phyloP scores from a whole-genome alignment of 1,284 basidiomycete species.

The Ustilago crameri region DNA sequence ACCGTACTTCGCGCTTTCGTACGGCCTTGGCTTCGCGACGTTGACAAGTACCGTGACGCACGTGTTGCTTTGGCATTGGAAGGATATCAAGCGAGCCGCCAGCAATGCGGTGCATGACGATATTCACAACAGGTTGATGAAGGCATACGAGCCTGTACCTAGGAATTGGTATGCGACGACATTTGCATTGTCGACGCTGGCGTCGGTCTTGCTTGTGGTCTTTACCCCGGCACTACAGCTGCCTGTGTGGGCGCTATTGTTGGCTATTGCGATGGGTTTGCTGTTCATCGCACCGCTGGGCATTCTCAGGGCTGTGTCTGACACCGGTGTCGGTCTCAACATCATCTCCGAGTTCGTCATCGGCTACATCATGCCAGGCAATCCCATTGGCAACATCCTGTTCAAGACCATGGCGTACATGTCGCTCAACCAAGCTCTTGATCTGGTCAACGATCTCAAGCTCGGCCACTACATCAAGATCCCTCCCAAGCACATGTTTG shows the following conservation, averaged over 20 bases:
- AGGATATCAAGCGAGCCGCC: constrained; percentile 70
- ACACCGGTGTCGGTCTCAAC: constrained; percentile 70
- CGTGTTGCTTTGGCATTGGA: constrained; percentile 71
- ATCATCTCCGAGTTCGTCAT: constrained; percentile 71
- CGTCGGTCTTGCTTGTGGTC: constrained; percentile 69
- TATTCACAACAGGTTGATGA: constrained; percentile 67
- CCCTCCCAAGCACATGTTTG: constrained; percentile 71
- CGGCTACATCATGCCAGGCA: constrained; percentile 71
- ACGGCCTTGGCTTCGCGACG: constrained; percentile 71
- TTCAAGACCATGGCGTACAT: constrained; percentile 71
- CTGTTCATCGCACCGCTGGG: constrained; percentile 69
- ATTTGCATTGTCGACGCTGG: constrained; percentile 58
- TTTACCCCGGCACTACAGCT: constrained; percentile 70
- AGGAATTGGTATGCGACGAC: constrained; percentile 64
- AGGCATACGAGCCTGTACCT: constrained; percentile 62
- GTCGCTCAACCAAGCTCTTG: constrained; percentile 67
- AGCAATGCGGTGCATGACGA: constrained; percentile 66
- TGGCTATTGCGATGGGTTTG: constrained; percentile 70
- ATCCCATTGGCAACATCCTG: constrained; percentile 70
- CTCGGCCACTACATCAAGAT: constrained; percentile 68
- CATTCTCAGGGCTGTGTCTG: constrained; percentile 71
- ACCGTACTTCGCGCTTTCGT: constrained; percentile 70
- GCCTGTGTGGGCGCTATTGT: constrained; percentile 70
- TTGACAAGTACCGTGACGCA: constrained; percentile 71
- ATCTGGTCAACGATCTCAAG: constrained; percentile 71